Evolutionary conservation across 495 filamentous ascomycete genomes (phyloP).

Genomic region (Aspergillus heteromorphus): DNA sequence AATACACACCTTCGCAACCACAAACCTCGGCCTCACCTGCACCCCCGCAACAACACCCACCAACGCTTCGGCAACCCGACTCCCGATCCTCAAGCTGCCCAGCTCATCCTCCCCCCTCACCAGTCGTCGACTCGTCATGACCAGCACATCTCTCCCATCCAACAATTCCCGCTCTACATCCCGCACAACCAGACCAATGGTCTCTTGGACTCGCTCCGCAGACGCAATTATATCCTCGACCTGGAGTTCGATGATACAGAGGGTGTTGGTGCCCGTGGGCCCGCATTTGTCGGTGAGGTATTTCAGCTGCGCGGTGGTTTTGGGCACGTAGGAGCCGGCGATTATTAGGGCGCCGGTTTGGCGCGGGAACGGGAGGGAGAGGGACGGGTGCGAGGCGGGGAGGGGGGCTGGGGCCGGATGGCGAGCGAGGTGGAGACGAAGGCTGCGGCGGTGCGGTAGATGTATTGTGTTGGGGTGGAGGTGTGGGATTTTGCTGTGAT

Average conservation of each 20-base stretch:
- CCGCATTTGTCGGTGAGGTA: slow-evolving; percentile 31
- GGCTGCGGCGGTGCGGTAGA: slow-evolving; percentile 49
- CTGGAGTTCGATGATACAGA: slow-evolving; percentile 45
- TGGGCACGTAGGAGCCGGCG: slow-evolving; percentile 51
- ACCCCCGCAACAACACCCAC: slow-evolving; percentile 40
- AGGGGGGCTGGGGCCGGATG: slow-evolving; percentile 43
- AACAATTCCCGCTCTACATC: slow-evolving; percentile 24
- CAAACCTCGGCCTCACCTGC: slow-evolving; percentile 42
- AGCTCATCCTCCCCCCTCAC: slow-evolving; percentile 41
- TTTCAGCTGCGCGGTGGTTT: slow-evolving; percentile 47
- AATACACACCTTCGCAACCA: slow-evolving; percentile 51
- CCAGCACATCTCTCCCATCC: slow-evolving; percentile 38
- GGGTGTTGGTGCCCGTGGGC: slow-evolving; percentile 13
- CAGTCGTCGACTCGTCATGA: slow-evolving; percentile 51
- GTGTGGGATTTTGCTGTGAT: slow-evolving; percentile 21
- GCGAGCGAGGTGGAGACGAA: slow-evolving; percentile 52
- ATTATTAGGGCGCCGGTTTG: slow-evolving; percentile 45
- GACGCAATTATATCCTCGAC: slow-evolving; percentile 39
- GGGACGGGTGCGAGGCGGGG: slow-evolving; percentile 33
- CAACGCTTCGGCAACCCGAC: slow-evolving; percentile 39
- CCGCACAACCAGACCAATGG: slow-evolving; percentile 21
- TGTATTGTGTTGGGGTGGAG: slow-evolving; percentile 33
- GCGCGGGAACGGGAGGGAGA: slow-evolving; percentile 25
- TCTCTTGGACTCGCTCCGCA: slow-evolving; percentile 13
- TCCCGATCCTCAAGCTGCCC: slow-evolving; percentile 41